phyloP scores from a whole-genome alignment of 257 asterid genomes.

The Plantago elongata region DNA sequence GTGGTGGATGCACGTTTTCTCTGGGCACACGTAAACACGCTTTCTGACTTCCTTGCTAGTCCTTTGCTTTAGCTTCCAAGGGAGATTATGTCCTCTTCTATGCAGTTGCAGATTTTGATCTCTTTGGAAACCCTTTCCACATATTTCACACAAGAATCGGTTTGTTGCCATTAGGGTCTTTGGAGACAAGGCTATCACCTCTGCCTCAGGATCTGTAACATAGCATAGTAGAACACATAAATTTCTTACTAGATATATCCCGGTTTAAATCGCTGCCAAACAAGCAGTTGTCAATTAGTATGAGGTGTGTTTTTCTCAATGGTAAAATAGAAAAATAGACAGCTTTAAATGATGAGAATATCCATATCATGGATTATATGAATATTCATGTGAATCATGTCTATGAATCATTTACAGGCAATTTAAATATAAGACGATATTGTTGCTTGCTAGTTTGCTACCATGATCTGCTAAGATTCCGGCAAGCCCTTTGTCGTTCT shows the following conservation, averaged over 20 bases:
- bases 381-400: no score
- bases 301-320: no score
- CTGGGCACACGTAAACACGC: slow-evolving; percentile 91
- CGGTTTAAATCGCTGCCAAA: no score
- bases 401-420: no score
- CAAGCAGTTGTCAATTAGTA: no score
- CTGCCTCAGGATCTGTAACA: slow-evolving; percentile 78
- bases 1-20: slow-evolving; percentile 68
- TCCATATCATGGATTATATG: no score
- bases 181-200: slow-evolving; percentile 83
- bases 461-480: no score
- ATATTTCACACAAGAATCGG: slow-evolving; percentile 77
- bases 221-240: not conserved
- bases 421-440: no score
- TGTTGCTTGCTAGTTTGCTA: no score
- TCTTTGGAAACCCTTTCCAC: slow-evolving; percentile 94
- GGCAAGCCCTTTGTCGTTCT: no score
- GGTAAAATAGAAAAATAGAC: no score
- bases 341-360: no score
- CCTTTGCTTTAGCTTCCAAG: slow-evolving; percentile 93
- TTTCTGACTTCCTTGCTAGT: slow-evolving; percentile 58
- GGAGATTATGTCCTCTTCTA: slow-evolving; percentile 84
- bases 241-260: not conserved
- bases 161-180: slow-evolving; percentile 91
- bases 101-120: slow-evolving; percentile 91